Evolutionary conservation across 2,329 filamentous ascomycete species (phyloP).

Genomic region (Akanthomyces lecanii): DNA sequence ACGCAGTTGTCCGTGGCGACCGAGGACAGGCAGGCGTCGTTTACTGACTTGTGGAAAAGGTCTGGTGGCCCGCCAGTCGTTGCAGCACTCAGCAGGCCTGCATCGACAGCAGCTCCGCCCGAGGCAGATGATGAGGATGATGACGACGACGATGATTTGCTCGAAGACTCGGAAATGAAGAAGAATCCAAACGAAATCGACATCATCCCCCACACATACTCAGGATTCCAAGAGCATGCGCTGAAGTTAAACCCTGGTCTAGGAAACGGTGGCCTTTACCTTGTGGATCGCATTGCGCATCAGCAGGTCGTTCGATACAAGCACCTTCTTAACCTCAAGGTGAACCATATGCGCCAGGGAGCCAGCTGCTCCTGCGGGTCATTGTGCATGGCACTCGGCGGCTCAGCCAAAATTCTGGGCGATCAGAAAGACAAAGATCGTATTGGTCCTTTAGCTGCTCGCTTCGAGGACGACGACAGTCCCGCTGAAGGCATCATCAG

Average conservation of each 20-base stretch:
- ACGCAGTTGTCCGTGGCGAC: slow-evolving; percentile 25
- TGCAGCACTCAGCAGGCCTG: slow-evolving; percentile 38
- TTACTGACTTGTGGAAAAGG: slow-evolving; percentile 49
- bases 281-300: slow-evolving; percentile 77
- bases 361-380: slow-evolving; percentile 56
- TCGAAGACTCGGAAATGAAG: slow-evolving; percentile 57
- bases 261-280: slow-evolving; percentile 48
- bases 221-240: slow-evolving; percentile 74
- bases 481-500: slow-evolving; percentile 64
- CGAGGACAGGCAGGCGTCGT: slow-evolving; percentile 38
- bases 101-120: slow-evolving; percentile 20
- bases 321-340: slow-evolving; percentile 62
- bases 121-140: slow-evolving; percentile 50
- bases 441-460: slow-evolving; percentile 51
- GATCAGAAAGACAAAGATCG: slow-evolving; percentile 56
- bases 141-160: slow-evolving; percentile 53
- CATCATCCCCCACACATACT: slow-evolving; percentile 65
- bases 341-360: slow-evolving; percentile 64
- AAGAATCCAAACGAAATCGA: slow-evolving; percentile 62
- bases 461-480: slow-evolving; percentile 56
- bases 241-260: slow-evolving; percentile 70
- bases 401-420: slow-evolving; percentile 56
- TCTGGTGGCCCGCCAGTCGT: slow-evolving; percentile 53
- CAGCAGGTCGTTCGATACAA: slow-evolving; percentile 80
- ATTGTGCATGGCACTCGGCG: slow-evolving; percentile 64